Percentiles rank a stretch among this genome's conserved stretches.
Evolutionary conservation across 352 stramenopile species (phyloP).

Genomic region (Phytophthora syringae): DNA sequence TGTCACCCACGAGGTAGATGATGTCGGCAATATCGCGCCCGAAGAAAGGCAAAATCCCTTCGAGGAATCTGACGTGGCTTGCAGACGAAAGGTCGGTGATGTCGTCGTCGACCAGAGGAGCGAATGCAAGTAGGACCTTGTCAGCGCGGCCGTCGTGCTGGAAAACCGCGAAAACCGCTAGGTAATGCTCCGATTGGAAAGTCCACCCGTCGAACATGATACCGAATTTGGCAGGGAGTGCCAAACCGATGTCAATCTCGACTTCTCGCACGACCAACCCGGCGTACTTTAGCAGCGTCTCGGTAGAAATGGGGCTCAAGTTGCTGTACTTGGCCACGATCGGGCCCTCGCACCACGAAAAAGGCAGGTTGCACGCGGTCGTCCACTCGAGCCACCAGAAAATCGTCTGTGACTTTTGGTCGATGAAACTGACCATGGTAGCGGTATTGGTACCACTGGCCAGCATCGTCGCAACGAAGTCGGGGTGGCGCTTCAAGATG

Average conservation of each 20-base stretch:
- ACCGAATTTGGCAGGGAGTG: not conserved
- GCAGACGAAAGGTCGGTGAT: not conserved
- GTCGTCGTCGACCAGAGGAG: constrained; percentile 1
- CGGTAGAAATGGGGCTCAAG: not conserved
- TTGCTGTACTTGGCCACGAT: constrained; percentile 4
- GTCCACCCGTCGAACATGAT: not conserved
- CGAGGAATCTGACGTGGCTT: constrained; percentile 6
- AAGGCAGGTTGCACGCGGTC: not conserved
- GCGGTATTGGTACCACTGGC: not conserved
- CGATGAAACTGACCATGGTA: not conserved
- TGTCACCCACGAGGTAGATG: constrained; percentile 4
- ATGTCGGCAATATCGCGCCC: not conserved
- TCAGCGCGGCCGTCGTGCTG: constrained; percentile 1
- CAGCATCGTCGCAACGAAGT: constrained; percentile 1
- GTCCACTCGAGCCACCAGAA: not conserved
- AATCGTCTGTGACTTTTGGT: not conserved
- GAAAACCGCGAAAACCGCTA: constrained; percentile 5
- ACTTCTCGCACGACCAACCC: not conserved
- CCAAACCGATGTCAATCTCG: constrained; percentile 4
- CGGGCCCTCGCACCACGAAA: constrained; percentile 1
- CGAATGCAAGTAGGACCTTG: constrained; percentile 8
- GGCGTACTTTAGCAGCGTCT: constrained; percentile 7
- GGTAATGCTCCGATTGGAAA: constrained; percentile 1
- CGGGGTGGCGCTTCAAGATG: not conserved
- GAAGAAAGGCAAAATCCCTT: constrained; percentile 3